Base-by-base conservation (phyloP, 192 early-diverging fungal genomes). In the Nowakowskiella sp. region DNA sequence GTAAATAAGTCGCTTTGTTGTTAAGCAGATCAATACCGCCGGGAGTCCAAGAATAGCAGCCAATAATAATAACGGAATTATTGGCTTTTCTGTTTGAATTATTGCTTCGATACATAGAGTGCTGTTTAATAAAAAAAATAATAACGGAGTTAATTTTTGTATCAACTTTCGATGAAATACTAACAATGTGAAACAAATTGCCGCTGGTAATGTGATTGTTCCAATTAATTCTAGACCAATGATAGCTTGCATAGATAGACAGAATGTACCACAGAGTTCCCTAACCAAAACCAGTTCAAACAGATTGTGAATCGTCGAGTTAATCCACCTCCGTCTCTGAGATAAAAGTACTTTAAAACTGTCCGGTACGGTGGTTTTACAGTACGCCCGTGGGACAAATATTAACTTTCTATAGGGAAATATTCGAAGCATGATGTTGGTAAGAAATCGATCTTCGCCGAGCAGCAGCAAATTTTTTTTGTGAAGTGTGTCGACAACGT, bases 281-380 rank as follows among this genome's bases (percentile, higher is more conserved):
- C 83, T 77, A 27, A 96, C 90, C 29, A 94, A 80, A 10, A 97
- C 85, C 46, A 97, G 68, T 63, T 97, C 93, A 46, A 97, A 48
- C 64, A 97, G 65, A 62, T 97, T 97, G 70, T 97, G 93, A 57
- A 97, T 89, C 1, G 93, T 97, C 48, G 87, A 89, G 74, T 97
- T 97, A 69, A 97, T 97, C 93, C 93, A 97, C 31, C 93, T 81
- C 42, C 92, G 82, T 42, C 92, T 78, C 65, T 95, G 92, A 24
- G 85, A 88, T 57, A 95, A 57, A 16, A 95, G 70, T 9, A 91
- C 84, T 49, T 73, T 74, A 71, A 94, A 92, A 27, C 81, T 76
- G 50, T 83, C 84, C 2, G 92, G 92, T 7, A 94, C 92, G 29
- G 88, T 77, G 8, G 92, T 92, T 61, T 94, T 88, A 73, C 92